Evolutionary conservation across 2,329 filamentous ascomycete species (phyloP), one percentile per base, ranked within the genome.

Genomic region (Penicillium sclerotiorum): DNA sequence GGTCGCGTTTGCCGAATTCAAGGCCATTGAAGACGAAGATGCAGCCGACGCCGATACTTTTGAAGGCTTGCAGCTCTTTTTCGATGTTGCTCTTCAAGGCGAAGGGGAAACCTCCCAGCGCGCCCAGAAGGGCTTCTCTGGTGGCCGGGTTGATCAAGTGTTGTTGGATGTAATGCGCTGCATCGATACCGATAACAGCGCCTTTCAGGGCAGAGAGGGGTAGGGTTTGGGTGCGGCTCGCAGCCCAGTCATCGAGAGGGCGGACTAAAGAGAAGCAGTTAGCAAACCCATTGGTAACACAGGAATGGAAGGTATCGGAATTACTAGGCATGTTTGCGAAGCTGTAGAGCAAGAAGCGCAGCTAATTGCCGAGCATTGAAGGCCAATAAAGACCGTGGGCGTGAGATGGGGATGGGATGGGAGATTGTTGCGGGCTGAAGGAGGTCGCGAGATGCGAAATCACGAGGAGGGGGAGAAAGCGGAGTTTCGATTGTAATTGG

Each of bases 21-120:
- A 96, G 83, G 28, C 94, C 94, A 69, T 93, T 89, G 72, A 99
- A 99, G 44, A 99, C 80, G 70, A 99, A 97, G 56, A 95, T 77
- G 2, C 89, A 89, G n/a, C 78, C 83, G 45, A 95, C 86, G 17
- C 83, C 82, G 62, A 86, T 76, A 38, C 81, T 80, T 53, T 84
- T 82, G 79, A 94, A 90, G 50, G 78, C 77, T 52, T 88, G 81
- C 23, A 99, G 77, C 61, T 95, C 89, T 43, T 82, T 80, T 66
- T 89, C 84, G 56, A 99, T 87, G 63, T 88, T 87, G 57, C 77
- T 78, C 70, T 83, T 83, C 65, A 97, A 80, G 45, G 88, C 88
- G 52, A 89, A 84, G 2, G 93, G 94, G 53, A 93, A 81, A 50
- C 94, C 94, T 42, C 93, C 94, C 40, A 97, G 83, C 18, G 94